Evolutionary conservation across 2,329 filamentous ascomycete genomes (phyloP).

Genomic region (Exophiala viscosa): DNA sequence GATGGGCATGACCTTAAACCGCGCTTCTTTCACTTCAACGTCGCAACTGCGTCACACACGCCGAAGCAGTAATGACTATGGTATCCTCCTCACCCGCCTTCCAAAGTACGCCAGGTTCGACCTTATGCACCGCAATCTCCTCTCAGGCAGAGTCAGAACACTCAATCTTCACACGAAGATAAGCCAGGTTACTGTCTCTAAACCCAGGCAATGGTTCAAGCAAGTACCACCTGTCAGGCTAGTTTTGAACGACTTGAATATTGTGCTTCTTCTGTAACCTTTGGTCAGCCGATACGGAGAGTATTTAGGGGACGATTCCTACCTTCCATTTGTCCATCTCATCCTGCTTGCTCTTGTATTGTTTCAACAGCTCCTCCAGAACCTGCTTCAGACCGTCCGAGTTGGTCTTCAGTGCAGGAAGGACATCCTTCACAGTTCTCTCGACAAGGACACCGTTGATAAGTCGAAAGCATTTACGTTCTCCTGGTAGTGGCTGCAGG

Average conservation of each 20-base stretch:
- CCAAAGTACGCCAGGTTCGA: too few species aligned
- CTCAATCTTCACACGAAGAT: too few species aligned
- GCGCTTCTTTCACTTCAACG: background rate
- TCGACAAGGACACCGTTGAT: slow-evolving; percentile 96
- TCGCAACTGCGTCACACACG: background rate
- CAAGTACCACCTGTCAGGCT: background rate
- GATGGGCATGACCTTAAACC: too few species aligned
- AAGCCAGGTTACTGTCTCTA: too few species aligned
- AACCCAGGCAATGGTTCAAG: background rate
- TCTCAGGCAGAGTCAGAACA: too few species aligned
- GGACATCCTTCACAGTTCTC: slow-evolving; percentile 85
- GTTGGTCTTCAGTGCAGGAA: slow-evolving; percentile 88
- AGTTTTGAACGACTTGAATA: slow-evolving; percentile 47
- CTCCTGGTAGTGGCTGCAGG: slow-evolving; percentile 71
- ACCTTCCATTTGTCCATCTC: slow-evolving; percentile 99
- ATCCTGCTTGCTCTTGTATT: slow-evolving; percentile 90
- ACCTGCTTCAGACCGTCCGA: slow-evolving; percentile 92
- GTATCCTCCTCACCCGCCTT: too few species aligned
- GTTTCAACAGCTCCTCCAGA: slow-evolving; percentile 88
- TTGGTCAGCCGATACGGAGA: slow-evolving; percentile 1
- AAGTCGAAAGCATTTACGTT: slow-evolving; percentile 97
- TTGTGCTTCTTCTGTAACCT: slow-evolving; percentile 47
- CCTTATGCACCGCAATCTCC: too few species aligned
- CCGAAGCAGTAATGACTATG: too few species aligned
- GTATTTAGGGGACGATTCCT: slow-evolving; percentile 32